These are phyloP conservation scores for Podila verticillata DNA, from an alignment of 192 early-diverging fungal genomes.

Conservation along the genomic window DNA sequence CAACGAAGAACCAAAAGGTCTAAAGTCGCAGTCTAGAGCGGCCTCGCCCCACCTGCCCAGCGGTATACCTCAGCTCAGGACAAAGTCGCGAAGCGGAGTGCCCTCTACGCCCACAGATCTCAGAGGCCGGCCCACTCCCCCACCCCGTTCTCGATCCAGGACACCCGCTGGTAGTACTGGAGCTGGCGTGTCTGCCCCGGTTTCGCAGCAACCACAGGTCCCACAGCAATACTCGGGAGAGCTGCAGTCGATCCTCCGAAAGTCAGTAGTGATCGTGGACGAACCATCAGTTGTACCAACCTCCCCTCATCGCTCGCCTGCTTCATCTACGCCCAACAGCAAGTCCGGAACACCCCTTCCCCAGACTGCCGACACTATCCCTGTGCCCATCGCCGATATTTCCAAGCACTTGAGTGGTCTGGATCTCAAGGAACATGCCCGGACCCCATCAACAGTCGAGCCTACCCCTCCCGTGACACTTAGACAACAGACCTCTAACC, in stretches of 20 bases:
- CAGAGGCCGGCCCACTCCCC: conserved; percentile 35
- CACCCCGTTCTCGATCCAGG: conserved; percentile 37
- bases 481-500: conserved; percentile 6
- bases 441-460: conserved; percentile 11
- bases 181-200: not conserved
- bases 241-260: conserved; percentile 41
- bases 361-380: conserved; percentile 38
- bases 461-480: not conserved
- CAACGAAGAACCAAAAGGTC: conserved; percentile 22
- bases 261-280: conserved; percentile 22
- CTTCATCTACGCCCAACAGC: conserved; percentile 37
- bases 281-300: not conserved
- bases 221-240: conserved; percentile 44
- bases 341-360: conserved; percentile 40
- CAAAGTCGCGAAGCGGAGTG: conserved; percentile 46
- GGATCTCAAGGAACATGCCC: conserved; percentile 21
- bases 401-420: conserved; percentile 38
- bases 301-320: conserved; percentile 20
- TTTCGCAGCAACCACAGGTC: conserved; percentile 40
- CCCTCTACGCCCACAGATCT: conserved; percentile 29
- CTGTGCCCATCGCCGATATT: conserved; percentile 32
- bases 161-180: conserved; percentile 39
- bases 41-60: conserved; percentile 45
- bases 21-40: conserved; percentile 16
- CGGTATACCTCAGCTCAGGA: conserved; percentile 42